Base-by-base conservation (phyloP, 2,329 filamentous ascomycete genomes). In the Daldinia sp. region DNA sequence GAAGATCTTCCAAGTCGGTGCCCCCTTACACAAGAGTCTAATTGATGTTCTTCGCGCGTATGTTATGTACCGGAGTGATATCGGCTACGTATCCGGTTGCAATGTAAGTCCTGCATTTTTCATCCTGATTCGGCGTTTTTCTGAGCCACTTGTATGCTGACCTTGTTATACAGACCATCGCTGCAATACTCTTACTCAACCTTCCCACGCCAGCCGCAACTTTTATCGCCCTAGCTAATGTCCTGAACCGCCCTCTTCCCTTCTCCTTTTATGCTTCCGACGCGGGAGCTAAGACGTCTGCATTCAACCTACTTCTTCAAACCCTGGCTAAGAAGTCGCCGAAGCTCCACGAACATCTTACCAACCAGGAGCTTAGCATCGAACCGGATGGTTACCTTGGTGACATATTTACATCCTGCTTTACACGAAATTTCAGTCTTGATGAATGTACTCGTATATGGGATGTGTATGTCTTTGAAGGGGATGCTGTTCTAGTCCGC, bases 391-490 rank as follows among this genome's bases (percentile, higher is more conserved):
- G 79, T 18, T 92, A 89, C 72, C 82, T 94, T 6, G 79, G 84
- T 30, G 81, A 85, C 13, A 81, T 92, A 58, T 92, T 93, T 74
- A 86, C 86, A 5, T 84, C 84, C 15, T 81, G 93, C 5, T 92
- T 93, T 76, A 90, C 90, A 0, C 79, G 81, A 15, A 82, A 87
- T 42, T 80, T 93, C 3, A 86, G 86, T 6, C 84, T 94, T 15
- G 92, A 94, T 74, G 87, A 92, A 72, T 91, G 89, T 3, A 88
- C 89, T 1, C 83, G 93, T 1, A 80, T 96, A 12, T 95, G 92
- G 92, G 93, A 97, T 71, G 88, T 95, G 0, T 93, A 93, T 72
- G 89, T 92, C 2, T 93, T 97, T 71, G 93, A 97, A 76, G 92
- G 92, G 28, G 93, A 97, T 71, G 84, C 87, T 0, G 83, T 92